Evolutionary conservation across 768 basidiomycete genomes (phyloP).

Genomic region (Russula griseocarnosa): DNA sequence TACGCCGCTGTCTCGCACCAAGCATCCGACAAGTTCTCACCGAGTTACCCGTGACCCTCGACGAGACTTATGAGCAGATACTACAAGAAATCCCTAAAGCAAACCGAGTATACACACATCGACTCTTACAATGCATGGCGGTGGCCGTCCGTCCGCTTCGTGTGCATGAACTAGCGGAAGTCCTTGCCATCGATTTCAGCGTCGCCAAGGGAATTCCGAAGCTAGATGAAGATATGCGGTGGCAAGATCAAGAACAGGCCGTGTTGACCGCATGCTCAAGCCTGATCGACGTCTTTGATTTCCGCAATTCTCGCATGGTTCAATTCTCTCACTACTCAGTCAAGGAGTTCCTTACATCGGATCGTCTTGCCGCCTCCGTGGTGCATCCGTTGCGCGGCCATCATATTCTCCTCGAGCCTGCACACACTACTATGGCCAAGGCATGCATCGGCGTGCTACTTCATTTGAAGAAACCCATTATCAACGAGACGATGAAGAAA

Average conservation of each 20-base stretch:
- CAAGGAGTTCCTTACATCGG: background rate
- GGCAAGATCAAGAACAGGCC: slow-evolving; percentile 3
- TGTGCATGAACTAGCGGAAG: background rate
- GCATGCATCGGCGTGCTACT: background rate
- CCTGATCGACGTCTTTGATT: background rate
- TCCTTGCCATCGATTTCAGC: background rate
- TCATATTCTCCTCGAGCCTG: background rate
- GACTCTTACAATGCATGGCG: background rate
- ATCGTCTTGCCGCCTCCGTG: background rate
- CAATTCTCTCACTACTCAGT: background rate
- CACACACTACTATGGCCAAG: background rate
- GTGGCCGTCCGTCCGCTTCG: background rate
- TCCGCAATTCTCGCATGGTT: background rate
- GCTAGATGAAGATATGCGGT: background rate
- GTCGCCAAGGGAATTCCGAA: background rate
- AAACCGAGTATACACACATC: background rate
- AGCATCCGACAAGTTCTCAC: background rate
- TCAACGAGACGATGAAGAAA: background rate
- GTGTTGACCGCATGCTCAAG: background rate
- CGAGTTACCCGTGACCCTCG: background rate
- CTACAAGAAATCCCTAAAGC: background rate
- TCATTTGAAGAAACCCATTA: background rate
- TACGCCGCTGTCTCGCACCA: background rate
- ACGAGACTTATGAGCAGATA: background rate
- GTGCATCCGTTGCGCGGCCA: background rate